These are phyloP conservation scores for Dactylis glomerata DNA, from an alignment of 176 grass and related monocot genomes.

Conservation along the genomic window DNA sequence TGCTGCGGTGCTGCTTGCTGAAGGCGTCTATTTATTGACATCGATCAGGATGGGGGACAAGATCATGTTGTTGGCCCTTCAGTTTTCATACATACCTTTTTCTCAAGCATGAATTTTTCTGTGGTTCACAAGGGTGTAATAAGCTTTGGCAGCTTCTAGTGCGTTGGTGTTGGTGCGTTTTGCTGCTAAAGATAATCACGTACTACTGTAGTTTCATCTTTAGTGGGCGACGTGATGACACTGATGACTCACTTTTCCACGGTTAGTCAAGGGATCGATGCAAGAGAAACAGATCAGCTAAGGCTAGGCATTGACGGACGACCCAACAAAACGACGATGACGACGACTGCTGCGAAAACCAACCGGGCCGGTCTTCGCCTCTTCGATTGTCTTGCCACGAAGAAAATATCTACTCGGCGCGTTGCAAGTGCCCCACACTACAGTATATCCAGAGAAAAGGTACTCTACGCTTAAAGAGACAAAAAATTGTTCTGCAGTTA, in stretches of 20 bases:
- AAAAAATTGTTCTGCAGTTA: too few species aligned
- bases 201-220: too few species aligned
- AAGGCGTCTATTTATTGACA: not conserved
- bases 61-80: not conserved
- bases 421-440: too few species aligned
- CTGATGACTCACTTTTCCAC: too few species aligned
- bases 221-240: not conserved
- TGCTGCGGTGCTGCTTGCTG: not conserved
- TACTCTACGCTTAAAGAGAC: too few species aligned
- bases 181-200: too few species aligned
- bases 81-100: not conserved
- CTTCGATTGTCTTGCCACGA: too few species aligned
- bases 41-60: not conserved
- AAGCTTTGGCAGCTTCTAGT: not conserved
- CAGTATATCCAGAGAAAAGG: too few species aligned
- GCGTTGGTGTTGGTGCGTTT: not conserved
- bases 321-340: not conserved
- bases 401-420: too few species aligned
- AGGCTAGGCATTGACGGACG: not conserved
- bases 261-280: too few species aligned
- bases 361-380: not conserved
- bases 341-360: not conserved
- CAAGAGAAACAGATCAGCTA: too few species aligned
- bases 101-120: not conserved
- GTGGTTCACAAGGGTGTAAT: not conserved